Evolutionary conservation across 176 grass and related monocot species (phyloP).

Genomic region (Aechmea fasciata): DNA sequence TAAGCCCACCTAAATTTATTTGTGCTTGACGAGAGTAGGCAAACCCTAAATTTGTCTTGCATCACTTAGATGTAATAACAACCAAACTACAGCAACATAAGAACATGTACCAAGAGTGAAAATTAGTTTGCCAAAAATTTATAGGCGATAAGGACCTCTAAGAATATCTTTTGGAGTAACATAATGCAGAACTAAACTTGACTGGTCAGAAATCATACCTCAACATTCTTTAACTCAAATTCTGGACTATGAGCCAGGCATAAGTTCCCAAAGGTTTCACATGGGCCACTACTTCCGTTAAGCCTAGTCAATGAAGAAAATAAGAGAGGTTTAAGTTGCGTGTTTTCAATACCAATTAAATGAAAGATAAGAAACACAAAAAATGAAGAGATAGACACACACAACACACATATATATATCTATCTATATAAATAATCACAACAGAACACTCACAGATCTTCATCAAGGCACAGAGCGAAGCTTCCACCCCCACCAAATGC

Average conservation of each 20-base stretch:
- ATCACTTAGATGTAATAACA: too few relatives aligned
- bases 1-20: too few relatives aligned
- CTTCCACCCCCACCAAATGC: constrained; percentile 84
- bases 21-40: too few relatives aligned
- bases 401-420: background rate
- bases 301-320: constrained; percentile 42
- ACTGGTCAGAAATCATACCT: constrained; percentile 28
- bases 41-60: too few relatives aligned
- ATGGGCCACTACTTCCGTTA: constrained; percentile 67
- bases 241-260: constrained; percentile 74
- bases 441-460: constrained; percentile 66
- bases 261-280: constrained; percentile 80
- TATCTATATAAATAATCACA: background rate
- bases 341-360: background rate
- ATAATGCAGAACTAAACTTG: background rate
- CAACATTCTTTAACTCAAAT: constrained; percentile 66
- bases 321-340: constrained; percentile 8
- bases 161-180: background rate
- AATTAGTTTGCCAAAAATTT: too few relatives aligned
- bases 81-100: too few relatives aligned
- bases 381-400: constrained; percentile 1
- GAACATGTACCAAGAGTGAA: too few relatives aligned
- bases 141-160: background rate
- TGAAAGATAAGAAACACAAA: background rate
- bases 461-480: constrained; percentile 63